A percentile compares a stretch with the other conserved stretches of the same genome.
These are phyloP conservation scores for Tricholoma sp. DNA, from an alignment of 768 basidiomycete species.

Conservation along the genomic window DNA sequence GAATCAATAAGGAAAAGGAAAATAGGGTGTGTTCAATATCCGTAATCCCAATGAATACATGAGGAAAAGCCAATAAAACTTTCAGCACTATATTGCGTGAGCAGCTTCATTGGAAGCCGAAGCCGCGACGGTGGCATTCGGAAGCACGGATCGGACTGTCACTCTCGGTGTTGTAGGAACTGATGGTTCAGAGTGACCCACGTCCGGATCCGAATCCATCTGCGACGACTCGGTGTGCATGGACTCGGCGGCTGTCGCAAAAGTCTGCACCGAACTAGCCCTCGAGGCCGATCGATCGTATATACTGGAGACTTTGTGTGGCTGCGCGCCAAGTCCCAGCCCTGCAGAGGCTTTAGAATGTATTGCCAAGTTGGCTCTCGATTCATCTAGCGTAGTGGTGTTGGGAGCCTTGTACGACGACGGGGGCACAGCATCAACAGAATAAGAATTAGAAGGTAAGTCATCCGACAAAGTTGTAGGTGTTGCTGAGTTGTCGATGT, in stretches of 20 bases:
- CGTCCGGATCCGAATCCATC: conserved; percentile 3
- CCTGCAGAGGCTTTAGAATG: conserved; percentile 3
- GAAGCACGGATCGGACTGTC: conserved; percentile 2
- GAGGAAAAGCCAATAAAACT: background rate
- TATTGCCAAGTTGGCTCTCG: conserved; percentile 1
- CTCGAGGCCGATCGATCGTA: conserved; percentile 13
- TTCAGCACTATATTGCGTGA: background rate
- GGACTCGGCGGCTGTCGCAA: conserved; percentile 29
- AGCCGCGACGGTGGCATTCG: conserved; percentile 4
- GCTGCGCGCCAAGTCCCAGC: conserved; percentile 1
- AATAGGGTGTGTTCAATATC: background rate
- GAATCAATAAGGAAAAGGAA: background rate
- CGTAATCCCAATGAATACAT: background rate
- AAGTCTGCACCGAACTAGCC: conserved; percentile 25
- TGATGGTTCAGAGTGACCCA: background rate
- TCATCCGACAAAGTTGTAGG: background rate
- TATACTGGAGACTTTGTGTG: conserved; percentile 9
- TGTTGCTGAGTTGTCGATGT: background rate
- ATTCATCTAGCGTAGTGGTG: background rate
- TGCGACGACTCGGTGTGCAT: conserved; percentile 12
- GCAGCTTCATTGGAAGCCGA: background rate
- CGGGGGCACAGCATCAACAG: conserved; percentile 3
- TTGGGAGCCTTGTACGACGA: conserved; percentile 14
- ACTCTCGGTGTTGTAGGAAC: conserved; percentile 13
- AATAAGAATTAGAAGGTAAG: background rate